Base-by-base conservation (phyloP, 768 basidiomycete species). In the Rhizopogon sp. region DNA sequence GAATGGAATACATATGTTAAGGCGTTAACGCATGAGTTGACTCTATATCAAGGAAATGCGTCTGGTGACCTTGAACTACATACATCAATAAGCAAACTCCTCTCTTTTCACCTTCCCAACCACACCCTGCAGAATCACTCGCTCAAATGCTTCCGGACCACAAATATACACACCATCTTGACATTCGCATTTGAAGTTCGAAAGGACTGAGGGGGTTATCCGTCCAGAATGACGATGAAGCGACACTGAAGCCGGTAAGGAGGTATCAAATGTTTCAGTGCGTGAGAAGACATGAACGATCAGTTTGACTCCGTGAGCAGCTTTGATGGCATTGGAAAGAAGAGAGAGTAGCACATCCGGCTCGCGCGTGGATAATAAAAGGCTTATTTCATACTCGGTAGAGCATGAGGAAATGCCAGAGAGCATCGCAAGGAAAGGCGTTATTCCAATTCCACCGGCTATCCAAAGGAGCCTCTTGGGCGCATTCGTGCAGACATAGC, bases 381-480 rank as follows among this genome's bases (percentile, higher is more conserved):
- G 69, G 0, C 67, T 61, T 39, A 86, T 73, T 54, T 81, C 73
- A 28, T 65, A 62, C 16, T 60, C 35, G 20, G 53, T 13, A 25
- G 22, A 50, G 35, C 17, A 20, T 11, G 33, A 39, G 20, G 13
- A 51, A 39, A 25, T 28, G 22, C 22, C 43, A 49, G 13, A 53
- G 3, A 85, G 67, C 82, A 85, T 82, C 33, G 77, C 78, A 31
- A 87, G 64, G 67, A 84, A 87, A 0, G 84, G 84, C 14, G 85
- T 87, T 44, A 87, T 56, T 2, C 85, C 85, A 52, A 87, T 85
- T 1, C 85, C 84, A 20, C 83, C 83, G 0, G 83, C 83, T 14
- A 81, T 56, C 82, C 81, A 85, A 41, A 84, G 61, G 51, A 80
- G 65, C 44, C 70, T 71, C 22, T 41, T 52, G 28, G 44, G 52